Conservation (phyloP, 2,329 filamentous ascomycete species). For the Pestalotiopsis sp. region DNA sequence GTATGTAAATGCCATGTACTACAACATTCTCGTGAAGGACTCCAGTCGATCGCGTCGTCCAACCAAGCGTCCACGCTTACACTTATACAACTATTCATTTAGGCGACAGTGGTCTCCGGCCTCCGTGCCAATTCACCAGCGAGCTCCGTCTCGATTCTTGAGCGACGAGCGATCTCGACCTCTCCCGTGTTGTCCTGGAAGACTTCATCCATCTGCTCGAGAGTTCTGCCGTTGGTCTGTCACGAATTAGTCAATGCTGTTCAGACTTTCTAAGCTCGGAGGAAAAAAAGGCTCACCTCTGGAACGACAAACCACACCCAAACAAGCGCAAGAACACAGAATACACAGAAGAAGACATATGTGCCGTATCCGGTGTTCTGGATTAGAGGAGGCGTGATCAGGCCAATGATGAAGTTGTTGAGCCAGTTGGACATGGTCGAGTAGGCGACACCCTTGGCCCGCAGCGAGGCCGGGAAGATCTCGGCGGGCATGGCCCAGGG, state of each 20-base stretch:
- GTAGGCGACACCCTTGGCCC: background rate
- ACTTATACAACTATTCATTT: slow-evolving; percentile 6
- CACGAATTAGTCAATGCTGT: background rate
- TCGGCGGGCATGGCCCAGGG: background rate
- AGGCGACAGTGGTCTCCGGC: slow-evolving; percentile 33
- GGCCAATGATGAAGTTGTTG: slow-evolving; percentile 4
- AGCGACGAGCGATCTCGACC: background rate
- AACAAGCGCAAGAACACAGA: background rate
- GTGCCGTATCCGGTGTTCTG: background rate
- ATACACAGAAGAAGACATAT: background rate
- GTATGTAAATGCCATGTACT: no score
- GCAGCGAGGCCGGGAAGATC: background rate
- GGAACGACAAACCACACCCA: slow-evolving; percentile 1
- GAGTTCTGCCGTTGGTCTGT: background rate
- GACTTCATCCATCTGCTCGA: slow-evolving; percentile 3
- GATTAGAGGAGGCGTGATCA: background rate
- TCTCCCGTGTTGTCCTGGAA: background rate
- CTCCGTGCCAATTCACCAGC: background rate
- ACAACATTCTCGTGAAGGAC: no score
- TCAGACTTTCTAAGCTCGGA: background rate
- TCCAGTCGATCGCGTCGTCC: no score
- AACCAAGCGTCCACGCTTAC: no score
- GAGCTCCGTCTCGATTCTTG: background rate
- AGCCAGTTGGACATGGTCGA: background rate
- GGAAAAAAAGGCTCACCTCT: background rate